phyloP scores from a whole-genome alignment of 306 rosid genomes.

The Amphicarpaea edgeworthii region DNA sequence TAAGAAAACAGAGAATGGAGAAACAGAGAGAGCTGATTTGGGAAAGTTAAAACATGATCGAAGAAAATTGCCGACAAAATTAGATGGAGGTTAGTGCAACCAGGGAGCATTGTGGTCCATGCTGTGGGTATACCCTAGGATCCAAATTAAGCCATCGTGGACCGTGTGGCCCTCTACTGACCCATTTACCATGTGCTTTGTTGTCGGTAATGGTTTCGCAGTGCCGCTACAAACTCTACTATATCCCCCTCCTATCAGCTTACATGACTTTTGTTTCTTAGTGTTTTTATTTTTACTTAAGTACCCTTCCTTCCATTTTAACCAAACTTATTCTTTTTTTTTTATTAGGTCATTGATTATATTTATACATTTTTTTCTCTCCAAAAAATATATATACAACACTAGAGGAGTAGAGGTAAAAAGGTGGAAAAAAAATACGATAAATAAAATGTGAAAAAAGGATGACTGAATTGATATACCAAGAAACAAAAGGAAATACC shows the following conservation, averaged over 20 bases:
- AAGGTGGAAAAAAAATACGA: not conserved
- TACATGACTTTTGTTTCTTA: constrained; percentile 12
- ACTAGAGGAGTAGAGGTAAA: not conserved
- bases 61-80: constrained; percentile 65
- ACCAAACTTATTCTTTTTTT: not conserved
- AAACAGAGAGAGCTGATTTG: constrained; percentile 30
- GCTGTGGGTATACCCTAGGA: constrained; percentile 44
- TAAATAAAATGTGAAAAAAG: too few relatives aligned
- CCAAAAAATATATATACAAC: not conserved
- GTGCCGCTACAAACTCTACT: constrained; percentile 32
- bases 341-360: not conserved
- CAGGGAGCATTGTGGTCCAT: constrained; percentile 68
- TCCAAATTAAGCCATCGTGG: constrained; percentile 42
- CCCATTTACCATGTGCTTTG: constrained; percentile 64
- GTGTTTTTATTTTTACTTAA: not conserved
- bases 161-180: constrained; percentile 62
- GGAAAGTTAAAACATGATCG: constrained; percentile 25
- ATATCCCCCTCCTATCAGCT: constrained; percentile 23
- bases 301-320: not conserved
- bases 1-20: constrained; percentile 23
- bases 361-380: not conserved
- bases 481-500: not conserved
- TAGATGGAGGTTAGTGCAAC: constrained; percentile 42
- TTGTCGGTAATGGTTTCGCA: constrained; percentile 66
- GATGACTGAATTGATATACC: not conserved